Percentiles rank a stretch among this genome's conserved stretches.
Evolutionary conservation across 208 protist genomes (phyloP).

Genomic region (Acanthamoeba culbertsoni): DNA sequence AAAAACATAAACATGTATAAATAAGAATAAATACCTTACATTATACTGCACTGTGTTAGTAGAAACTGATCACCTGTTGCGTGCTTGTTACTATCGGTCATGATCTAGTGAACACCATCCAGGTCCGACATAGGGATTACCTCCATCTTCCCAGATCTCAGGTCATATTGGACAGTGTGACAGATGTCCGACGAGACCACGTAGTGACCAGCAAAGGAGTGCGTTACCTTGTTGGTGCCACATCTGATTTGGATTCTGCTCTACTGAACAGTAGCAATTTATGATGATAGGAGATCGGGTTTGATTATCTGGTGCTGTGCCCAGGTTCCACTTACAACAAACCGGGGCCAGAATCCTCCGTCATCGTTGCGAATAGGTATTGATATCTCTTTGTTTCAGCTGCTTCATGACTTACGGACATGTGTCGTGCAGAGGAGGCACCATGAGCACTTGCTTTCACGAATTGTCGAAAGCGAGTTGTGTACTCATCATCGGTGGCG

Average conservation of each 20-base stretch:
- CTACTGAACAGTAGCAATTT: no score
- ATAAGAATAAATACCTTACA: no score
- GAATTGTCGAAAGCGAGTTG: background rate
- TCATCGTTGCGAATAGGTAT: slow-evolving; percentile 29
- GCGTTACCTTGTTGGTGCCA: background rate
- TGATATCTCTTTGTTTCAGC: background rate
- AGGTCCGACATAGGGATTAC: background rate
- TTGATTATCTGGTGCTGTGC: slow-evolving; percentile 69
- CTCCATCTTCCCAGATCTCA: background rate
- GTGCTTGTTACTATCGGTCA: background rate
- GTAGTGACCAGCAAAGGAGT: background rate
- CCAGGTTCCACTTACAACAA: slow-evolving; percentile 63
- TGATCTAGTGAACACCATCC: background rate
- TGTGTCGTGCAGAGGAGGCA: background rate
- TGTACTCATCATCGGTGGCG: slow-evolving; percentile 10
- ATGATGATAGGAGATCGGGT: slow-evolving; percentile 48
- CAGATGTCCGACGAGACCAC: background rate
- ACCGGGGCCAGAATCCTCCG: slow-evolving; percentile 62
- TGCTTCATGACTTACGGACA: background rate
- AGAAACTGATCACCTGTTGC: no score
- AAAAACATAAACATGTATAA: no score
- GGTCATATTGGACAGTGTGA: background rate
- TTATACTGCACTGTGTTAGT: no score
- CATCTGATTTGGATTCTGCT: no score
- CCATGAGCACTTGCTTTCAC: background rate